Evolutionary conservation across 257 asterid species (phyloP).

Genomic region (Nicotiana noctiflora): DNA sequence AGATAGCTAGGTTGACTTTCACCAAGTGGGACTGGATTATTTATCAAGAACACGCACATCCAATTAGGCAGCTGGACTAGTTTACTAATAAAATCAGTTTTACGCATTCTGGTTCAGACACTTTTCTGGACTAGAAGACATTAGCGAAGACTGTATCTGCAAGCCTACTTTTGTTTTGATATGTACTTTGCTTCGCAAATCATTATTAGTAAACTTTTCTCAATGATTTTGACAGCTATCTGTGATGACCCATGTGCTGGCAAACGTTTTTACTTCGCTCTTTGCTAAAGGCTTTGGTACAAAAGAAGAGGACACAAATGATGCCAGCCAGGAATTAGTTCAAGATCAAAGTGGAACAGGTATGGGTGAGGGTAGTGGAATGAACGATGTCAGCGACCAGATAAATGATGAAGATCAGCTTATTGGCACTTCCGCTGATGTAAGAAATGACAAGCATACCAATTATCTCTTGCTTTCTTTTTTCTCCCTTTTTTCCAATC

Average conservation of each 20-base stretch:
- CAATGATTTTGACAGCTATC: constrained; percentile 46
- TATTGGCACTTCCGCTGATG: constrained; percentile 62
- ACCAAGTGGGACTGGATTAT: background rate
- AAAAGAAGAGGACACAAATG: constrained; percentile 50
- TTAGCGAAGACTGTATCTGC: background rate
- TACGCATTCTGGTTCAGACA: background rate
- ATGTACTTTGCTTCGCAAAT: background rate
- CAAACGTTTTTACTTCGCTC: constrained; percentile 55
- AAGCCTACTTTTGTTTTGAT: background rate
- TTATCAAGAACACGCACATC: background rate
- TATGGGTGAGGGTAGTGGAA: constrained; percentile 87
- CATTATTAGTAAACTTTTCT: background rate
- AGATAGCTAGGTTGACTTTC: background rate
- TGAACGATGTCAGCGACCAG: constrained; percentile 84
- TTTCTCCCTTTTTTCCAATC: constrained; percentile 5
- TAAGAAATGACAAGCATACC: constrained; percentile 17
- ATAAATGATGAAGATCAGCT: constrained; percentile 91
- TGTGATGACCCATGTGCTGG: constrained; percentile 56
- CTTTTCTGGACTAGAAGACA: background rate
- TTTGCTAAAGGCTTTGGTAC: constrained; percentile 74
- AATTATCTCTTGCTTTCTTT: background rate
- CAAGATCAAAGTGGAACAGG: constrained; percentile 86
- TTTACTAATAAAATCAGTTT: background rate
- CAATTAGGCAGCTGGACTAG: background rate
- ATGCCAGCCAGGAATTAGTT: constrained; percentile 33